A percentile compares a stretch with the other conserved stretches of the same genome.
Conservation (phyloP, 78 protist species). For the Pelomyxa schiedti region DNA sequence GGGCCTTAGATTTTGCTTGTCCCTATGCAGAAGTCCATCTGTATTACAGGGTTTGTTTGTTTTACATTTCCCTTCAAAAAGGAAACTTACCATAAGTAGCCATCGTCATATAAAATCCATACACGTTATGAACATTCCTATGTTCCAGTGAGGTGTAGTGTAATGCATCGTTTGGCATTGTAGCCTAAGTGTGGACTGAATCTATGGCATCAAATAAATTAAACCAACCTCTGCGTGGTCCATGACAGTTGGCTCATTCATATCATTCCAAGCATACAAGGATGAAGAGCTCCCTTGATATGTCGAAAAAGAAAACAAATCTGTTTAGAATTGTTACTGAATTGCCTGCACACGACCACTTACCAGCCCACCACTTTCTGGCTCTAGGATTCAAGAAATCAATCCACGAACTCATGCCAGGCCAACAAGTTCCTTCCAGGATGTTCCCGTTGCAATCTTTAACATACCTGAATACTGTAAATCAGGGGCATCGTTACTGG, state of each 20-base stretch:
- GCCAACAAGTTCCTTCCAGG: slow-evolving; percentile 98
- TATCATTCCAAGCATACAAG: slow-evolving; percentile 96
- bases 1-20: slow-evolving; percentile 68
- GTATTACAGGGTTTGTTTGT: no score
- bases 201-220: no score
- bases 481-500: no score
- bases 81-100: slow-evolving; percentile 34
- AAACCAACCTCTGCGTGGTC: slow-evolving; percentile 92
- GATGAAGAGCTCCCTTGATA: slow-evolving; percentile 50
- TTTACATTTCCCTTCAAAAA: no score
- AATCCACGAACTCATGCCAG: slow-evolving; percentile 77
- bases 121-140: slow-evolving; percentile 92
- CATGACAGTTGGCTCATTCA: slow-evolving; percentile 98
- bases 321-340: background rate
- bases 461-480: slow-evolving; percentile 60
- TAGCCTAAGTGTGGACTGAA: no score
- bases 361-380: slow-evolving; percentile 85
- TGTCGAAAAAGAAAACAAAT: background rate
- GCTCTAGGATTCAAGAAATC: slow-evolving; percentile 73
- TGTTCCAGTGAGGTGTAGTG: slow-evolving; percentile 74
- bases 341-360: slow-evolving; percentile 59
- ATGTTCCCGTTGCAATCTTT: slow-evolving; percentile 55
- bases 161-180: slow-evolving; percentile 84
- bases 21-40: slow-evolving; percentile 56
- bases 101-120: slow-evolving; percentile 66